Percentiles rank a stretch among this genome's conserved stretches.
Conservation (phyloP, 495 filamentous ascomycete species). For the Penicillium macrosclerotiorum region DNA sequence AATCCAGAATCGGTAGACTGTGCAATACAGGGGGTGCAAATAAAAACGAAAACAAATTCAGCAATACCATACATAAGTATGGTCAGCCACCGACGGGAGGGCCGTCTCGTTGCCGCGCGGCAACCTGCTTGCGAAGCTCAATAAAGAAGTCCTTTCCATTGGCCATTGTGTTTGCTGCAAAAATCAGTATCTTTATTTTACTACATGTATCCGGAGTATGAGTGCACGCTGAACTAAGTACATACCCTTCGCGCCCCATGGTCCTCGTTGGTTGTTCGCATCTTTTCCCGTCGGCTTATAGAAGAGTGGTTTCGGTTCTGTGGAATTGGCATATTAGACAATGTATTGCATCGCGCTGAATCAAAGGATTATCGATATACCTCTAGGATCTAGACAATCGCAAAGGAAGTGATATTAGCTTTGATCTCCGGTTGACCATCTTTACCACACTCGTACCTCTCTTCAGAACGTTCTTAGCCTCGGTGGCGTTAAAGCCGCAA, state of each 20-base stretch:
- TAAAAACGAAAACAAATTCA: slow-evolving; percentile 12
- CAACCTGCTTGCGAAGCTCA: slow-evolving; percentile 52
- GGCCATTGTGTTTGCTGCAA: slow-evolving; percentile 50
- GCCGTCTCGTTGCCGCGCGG: slow-evolving; percentile 39
- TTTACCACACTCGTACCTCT: too few relatives aligned
- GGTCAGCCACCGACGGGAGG: slow-evolving; percentile 46
- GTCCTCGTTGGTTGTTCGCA: slow-evolving; percentile 36
- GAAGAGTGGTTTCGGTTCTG: slow-evolving; percentile 33
- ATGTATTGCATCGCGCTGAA: neutral
- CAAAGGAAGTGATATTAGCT: neutral
- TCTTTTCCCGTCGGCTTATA: slow-evolving; percentile 46
- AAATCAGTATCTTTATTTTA: slow-evolving; percentile 15
- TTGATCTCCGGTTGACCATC: too few relatives aligned
- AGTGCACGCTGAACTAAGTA: neutral
- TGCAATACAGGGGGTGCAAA: slow-evolving; percentile 17
- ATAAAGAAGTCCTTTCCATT: slow-evolving; percentile 55
- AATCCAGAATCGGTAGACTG: slow-evolving; percentile 17
- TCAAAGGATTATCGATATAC: slow-evolving; percentile 13
- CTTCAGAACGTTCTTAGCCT: slow-evolving; percentile 43
- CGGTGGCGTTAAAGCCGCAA: slow-evolving; percentile 46
- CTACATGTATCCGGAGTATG: neutral
- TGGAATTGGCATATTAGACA: slow-evolving; percentile 2
- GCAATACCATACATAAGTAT: neutral
- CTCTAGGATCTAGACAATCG: slow-evolving; percentile 25
- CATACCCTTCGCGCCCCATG: slow-evolving; percentile 53